Conservation (phyloP, 257 asterid species). For the Salvia rosmarinus region DNA sequence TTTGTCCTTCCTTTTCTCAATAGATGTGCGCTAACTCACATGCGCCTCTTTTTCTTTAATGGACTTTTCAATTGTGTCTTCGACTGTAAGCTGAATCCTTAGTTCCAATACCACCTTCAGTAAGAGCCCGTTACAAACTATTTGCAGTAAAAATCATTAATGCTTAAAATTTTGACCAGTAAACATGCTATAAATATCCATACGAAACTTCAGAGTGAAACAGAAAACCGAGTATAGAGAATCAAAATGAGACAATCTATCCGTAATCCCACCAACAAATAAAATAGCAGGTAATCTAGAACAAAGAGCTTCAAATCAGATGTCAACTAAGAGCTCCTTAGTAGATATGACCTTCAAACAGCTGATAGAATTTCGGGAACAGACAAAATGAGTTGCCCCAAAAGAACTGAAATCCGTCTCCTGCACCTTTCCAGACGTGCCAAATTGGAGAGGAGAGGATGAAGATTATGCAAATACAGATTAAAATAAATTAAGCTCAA, state of each 20-base stretch:
- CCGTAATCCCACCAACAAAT: background rate
- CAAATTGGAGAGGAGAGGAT: background rate
- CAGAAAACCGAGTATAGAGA: background rate
- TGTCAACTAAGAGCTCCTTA: background rate
- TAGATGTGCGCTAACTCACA: conserved; percentile 32
- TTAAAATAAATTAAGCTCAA: background rate
- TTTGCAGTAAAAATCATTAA: conserved; percentile 17
- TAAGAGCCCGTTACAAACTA: conserved; percentile 27
- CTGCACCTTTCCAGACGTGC: background rate
- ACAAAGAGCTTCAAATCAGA: conserved; percentile 4
- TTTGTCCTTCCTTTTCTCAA: conserved; percentile 42
- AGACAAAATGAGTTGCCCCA: background rate
- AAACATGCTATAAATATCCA: conserved; percentile 15
- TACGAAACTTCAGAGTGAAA: conserved; percentile 13
- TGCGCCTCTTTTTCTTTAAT: conserved; percentile 23
- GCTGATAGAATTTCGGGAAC: background rate
- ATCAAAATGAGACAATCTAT: background rate
- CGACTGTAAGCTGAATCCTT: conserved; percentile 28
- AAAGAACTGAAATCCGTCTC: background rate
- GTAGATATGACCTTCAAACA: background rate
- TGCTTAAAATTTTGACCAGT: conserved; percentile 6
- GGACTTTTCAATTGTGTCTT: conserved; percentile 32
- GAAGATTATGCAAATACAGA: background rate
- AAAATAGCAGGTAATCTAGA: background rate
- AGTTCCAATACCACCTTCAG: conserved; percentile 44